A percentile compares a stretch with the other conserved stretches of the same genome.
Evolutionary conservation across 179 eudicot species (phyloP).

Genomic region (Patellifolia procumbens): DNA sequence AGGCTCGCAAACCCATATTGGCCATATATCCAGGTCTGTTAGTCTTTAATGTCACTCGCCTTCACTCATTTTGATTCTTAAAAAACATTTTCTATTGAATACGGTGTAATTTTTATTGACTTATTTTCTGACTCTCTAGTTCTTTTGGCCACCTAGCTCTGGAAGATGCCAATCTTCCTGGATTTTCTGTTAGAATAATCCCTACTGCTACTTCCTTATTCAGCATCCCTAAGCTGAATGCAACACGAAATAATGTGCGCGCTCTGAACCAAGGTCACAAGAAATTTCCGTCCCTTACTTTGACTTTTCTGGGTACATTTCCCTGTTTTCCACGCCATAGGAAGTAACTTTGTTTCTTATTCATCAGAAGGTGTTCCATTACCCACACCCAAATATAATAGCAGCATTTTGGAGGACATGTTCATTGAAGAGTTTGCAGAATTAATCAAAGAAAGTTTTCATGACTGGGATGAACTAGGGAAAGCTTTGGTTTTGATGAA

Average conservation of each 20-base stretch:
- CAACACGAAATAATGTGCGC: slow-evolving; percentile 55
- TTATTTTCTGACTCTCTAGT: slow-evolving; percentile 10
- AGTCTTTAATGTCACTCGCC: neutral
- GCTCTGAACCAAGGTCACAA: slow-evolving; percentile 60
- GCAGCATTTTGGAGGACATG: slow-evolving; percentile 90
- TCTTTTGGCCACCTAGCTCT: slow-evolving; percentile 38
- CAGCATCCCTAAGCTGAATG: slow-evolving; percentile 52
- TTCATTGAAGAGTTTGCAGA: slow-evolving; percentile 63
- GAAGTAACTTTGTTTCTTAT: slow-evolving; percentile 17
- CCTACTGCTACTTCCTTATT: slow-evolving; percentile 74
- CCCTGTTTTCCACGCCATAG: neutral
- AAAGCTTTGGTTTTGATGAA: slow-evolving; percentile 80
- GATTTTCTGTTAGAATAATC: slow-evolving; percentile 62
- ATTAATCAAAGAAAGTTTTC: slow-evolving; percentile 49
- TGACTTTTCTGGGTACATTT: neutral
- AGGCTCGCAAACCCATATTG: slow-evolving; percentile 86
- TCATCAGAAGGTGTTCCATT: slow-evolving; percentile 37
- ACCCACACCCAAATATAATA: slow-evolving; percentile 79
- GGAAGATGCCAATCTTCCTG: slow-evolving; percentile 40
- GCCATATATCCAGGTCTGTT: slow-evolving; percentile 67
- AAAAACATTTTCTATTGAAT: neutral
- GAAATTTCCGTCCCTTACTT: neutral
- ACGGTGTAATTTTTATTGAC: neutral
- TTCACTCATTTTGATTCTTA: neutral
- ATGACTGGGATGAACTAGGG: slow-evolving; percentile 71